phyloP scores from a whole-genome alignment of 169 alveolate species.

The Plasmodium blacklocki region DNA sequence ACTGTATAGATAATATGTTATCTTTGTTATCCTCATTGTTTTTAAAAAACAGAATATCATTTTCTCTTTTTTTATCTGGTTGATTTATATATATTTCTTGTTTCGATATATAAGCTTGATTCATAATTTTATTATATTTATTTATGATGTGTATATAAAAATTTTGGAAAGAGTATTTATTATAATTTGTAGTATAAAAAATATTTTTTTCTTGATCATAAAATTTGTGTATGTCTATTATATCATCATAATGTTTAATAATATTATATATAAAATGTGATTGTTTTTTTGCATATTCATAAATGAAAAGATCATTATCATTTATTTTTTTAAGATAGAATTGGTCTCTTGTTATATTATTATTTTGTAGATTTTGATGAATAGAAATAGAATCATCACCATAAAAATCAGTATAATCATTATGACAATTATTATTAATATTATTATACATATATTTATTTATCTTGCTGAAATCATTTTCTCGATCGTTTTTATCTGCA shows the following conservation, averaged over 20 bases:
- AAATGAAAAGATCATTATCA: slow-evolving; percentile 45
- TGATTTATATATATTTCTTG: not conserved
- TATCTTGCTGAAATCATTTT: not conserved
- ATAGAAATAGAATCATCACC: not conserved
- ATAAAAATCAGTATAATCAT: not conserved
- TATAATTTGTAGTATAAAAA: slow-evolving; percentile 17
- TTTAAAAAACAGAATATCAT: not conserved
- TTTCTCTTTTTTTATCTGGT: not conserved
- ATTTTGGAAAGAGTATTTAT: slow-evolving; percentile 44
- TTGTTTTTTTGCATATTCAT: slow-evolving; percentile 46
- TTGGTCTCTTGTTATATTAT: too few relatives aligned
- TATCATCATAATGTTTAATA: slow-evolving; percentile 29
- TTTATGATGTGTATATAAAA: slow-evolving; percentile 16
- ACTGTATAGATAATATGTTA: too few relatives aligned
- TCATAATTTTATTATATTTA: slow-evolving; percentile 24
- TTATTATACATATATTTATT: not conserved
- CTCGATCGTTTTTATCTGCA: not conserved
- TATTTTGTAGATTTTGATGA: not conserved
- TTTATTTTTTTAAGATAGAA: not conserved
- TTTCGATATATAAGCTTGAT: not conserved
- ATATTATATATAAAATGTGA: slow-evolving; percentile 39
- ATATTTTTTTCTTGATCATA: slow-evolving; percentile 26
- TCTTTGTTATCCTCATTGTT: too few relatives aligned
- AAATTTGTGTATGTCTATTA: slow-evolving; percentile 5
- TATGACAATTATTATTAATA: not conserved